A percentile compares a stretch with the other conserved stretches of the same genome.
Evolutionary conservation across 1,139 yeast species (phyloP).

Genomic region (Taphrina flavorubra): DNA sequence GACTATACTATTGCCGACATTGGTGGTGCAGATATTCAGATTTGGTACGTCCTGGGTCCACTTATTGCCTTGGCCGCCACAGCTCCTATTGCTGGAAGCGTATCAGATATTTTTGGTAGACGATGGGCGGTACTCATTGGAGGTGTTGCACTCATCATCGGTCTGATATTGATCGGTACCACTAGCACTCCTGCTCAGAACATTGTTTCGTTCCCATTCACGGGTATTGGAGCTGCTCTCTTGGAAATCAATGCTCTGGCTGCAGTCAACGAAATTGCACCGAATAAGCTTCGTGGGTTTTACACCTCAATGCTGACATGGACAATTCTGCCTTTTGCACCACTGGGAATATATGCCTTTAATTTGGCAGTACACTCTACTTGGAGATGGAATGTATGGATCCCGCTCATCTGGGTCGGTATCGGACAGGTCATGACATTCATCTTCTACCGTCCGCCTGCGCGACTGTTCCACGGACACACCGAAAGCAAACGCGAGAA

Average conservation of each 20-base stretch:
- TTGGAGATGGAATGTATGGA: slow-evolving; percentile 41
- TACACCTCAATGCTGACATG: slow-evolving; percentile 39
- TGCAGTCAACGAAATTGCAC: slow-evolving; percentile 40
- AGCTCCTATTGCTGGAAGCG: slow-evolving; percentile 35
- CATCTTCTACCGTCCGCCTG: slow-evolving; percentile 39
- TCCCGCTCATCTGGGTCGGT: slow-evolving; percentile 30
- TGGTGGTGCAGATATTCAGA: slow-evolving; percentile 38
- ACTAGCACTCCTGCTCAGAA: slow-evolving; percentile 21
- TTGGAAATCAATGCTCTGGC: slow-evolving; percentile 40
- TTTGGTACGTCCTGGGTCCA: slow-evolving; percentile 39
- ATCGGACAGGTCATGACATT: slow-evolving; percentile 37
- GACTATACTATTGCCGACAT: slow-evolving; percentile 37
- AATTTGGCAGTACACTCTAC: slow-evolving; percentile 27
- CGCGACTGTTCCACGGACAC: slow-evolving; percentile 34
- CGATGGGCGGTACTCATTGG: slow-evolving; percentile 40
- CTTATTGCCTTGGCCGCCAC: slow-evolving; percentile 35
- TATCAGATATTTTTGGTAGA: slow-evolving; percentile 37
- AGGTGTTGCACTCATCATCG: slow-evolving; percentile 34
- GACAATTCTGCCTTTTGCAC: slow-evolving; percentile 38
- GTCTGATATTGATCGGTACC: slow-evolving; percentile 36
- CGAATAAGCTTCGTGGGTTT: slow-evolving; percentile 38
- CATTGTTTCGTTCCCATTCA: slow-evolving; percentile 33
- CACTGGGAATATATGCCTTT: slow-evolving; percentile 36
- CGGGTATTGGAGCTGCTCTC: slow-evolving; percentile 38
- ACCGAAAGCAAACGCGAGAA: slow-evolving; percentile 13